Evolutionary conservation across 129 eudicot species (phyloP), one percentile per base, ranked within the genome.

Genomic region (Flaveria ramosissima): DNA sequence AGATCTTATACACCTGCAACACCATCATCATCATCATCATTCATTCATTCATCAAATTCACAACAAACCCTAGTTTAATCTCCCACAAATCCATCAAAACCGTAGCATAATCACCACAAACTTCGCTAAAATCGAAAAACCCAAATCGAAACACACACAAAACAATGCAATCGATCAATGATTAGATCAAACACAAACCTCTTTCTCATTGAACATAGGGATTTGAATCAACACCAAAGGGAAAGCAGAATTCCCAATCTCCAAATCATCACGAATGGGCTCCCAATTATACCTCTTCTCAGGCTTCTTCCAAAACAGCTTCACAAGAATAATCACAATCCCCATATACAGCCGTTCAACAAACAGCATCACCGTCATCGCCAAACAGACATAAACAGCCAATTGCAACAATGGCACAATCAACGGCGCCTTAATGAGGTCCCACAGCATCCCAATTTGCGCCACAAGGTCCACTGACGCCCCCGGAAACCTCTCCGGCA

Each of bases 1-100:
- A 93, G 89, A 93, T 87, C 92, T 90, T 93, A 79, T 93, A 93
- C 20, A 93, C 98, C 98, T 90, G 85, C 55, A 13, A 36, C 66
- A 51, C 26, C 65, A 72, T 36, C 41, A 36, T 36, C 41, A 36
- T 36, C 7, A 36, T 36, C 41, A 36, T 5, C 39, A 32, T 5
- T 36, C 41, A 36, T 36, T 36, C 41, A 36, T 36, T 36, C 41
- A 36, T 36, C 41, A 36, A 36, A 36, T 36, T 36, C 41, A 36
- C 41, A 36, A 36, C 41, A 36, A 36, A 36, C 41, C 41, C 41
- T 36, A 5, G 41, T 36, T 36, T 36, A 36, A 36, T 36, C 7
- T 36, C 41, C 41, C 41, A 4, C 39, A 36, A 36, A 36, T 36
- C 41, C 41, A 36, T 36, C 7, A 36, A 36, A 36, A 36, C 1